Evolutionary conservation across 1,284 basidiomycete genomes (phyloP).

Genomic region (Ceratobasidium sp.): DNA sequence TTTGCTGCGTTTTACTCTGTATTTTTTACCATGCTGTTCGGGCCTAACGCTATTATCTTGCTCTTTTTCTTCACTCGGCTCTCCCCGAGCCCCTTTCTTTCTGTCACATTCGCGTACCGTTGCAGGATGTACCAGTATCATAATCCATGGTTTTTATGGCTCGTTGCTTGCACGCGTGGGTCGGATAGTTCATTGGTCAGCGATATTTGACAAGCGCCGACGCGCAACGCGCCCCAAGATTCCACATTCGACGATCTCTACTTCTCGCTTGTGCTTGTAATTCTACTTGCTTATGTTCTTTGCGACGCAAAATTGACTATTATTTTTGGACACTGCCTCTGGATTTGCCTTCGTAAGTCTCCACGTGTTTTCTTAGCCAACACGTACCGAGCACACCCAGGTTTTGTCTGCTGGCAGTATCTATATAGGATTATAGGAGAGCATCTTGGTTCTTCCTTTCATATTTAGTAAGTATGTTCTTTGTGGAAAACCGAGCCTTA

Average conservation of each 20-base stretch:
- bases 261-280: constrained; percentile 26
- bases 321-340: constrained; percentile 8
- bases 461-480: background rate
- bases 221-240: constrained; percentile 34
- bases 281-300: constrained; percentile 28
- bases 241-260: constrained; percentile 36
- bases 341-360: constrained; percentile 11
- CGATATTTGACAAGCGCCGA: constrained; percentile 38
- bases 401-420: constrained; percentile 12
- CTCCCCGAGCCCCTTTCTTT: constrained; percentile 20
- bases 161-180: background rate
- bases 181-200: background rate
- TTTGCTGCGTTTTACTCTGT: constrained; percentile 37
- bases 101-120: constrained; percentile 39
- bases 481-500: background rate
- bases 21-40: constrained; percentile 37
- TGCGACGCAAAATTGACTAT: constrained; percentile 17
- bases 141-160: constrained; percentile 30
- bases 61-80: constrained; percentile 21
- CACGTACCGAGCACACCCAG: constrained; percentile 1
- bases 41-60: constrained; percentile 41
- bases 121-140: constrained; percentile 26
- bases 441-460: background rate
- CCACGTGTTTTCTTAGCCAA: constrained; percentile 8
- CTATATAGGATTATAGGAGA: background rate